Evolutionary conservation across 2,329 filamentous ascomycete species (phyloP).

Genomic region (Grosmannia penicillata): DNA sequence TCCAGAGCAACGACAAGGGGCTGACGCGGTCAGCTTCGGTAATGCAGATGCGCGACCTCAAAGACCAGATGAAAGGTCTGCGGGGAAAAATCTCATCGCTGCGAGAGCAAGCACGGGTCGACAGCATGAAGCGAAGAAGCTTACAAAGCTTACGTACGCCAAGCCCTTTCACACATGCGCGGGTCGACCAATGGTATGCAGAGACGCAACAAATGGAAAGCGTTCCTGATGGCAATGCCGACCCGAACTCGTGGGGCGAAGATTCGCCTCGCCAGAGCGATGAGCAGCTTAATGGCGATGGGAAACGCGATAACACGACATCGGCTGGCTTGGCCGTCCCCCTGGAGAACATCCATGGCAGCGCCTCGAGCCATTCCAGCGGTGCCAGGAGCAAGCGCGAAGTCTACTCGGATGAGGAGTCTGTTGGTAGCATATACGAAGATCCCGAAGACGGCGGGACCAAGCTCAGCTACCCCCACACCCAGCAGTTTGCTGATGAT

Average conservation of each 20-base stretch:
- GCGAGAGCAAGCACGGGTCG: conserved; percentile 63
- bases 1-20: conserved; percentile 22
- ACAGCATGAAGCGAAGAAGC: conserved; percentile 64
- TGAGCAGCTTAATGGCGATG: conserved; percentile 14
- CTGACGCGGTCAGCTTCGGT: conserved; percentile 55
- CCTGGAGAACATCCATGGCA: too few relatives aligned
- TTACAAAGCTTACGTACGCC: conserved; percentile 60
- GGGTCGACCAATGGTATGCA: conserved; percentile 36
- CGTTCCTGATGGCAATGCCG: conserved; percentile 8
- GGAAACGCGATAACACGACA: not conserved
- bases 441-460: conserved; percentile 13
- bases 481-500: not conserved
- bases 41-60: conserved; percentile 58
- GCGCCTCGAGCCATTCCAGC: conserved; percentile 2
- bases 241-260: too few relatives aligned
- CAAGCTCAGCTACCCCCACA: conserved; percentile 9
- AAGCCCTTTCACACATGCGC: conserved; percentile 64
- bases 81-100: conserved; percentile 74
- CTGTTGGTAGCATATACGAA: conserved; percentile 12
- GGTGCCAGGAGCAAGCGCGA: not conserved
- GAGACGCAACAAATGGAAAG: conserved; percentile 11
- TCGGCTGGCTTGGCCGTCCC: not conserved
- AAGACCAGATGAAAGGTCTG: conserved; percentile 72
- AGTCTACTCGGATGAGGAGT: conserved; percentile 14
- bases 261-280: too few relatives aligned